phyloP scores from a whole-genome alignment of 2,329 filamentous ascomycete species.

The Aspergillus sclerotialis region DNA sequence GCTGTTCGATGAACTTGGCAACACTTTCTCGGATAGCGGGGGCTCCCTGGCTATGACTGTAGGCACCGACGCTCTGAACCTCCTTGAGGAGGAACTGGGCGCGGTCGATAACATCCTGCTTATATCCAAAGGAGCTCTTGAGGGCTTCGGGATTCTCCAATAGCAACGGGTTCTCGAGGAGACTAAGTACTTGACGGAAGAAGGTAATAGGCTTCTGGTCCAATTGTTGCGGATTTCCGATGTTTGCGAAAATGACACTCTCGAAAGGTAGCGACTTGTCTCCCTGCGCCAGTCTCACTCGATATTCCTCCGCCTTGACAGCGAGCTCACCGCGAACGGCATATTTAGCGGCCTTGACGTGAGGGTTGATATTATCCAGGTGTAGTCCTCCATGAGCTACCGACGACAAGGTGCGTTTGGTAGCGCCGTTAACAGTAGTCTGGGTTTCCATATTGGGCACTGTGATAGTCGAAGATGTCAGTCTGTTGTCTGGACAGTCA shows the following conservation, averaged over 20 bases:
- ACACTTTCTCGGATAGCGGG: conserved; percentile 82
- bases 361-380: conserved; percentile 84
- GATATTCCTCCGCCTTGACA: conserved; percentile 86
- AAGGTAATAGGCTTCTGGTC: conserved; percentile 99
- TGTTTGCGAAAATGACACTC: conserved; percentile 92
- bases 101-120: conserved; percentile 78
- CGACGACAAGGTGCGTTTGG: conserved; percentile 40
- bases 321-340: conserved; percentile 94
- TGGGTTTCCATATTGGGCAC: conserved; percentile 20
- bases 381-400: conserved; percentile 48
- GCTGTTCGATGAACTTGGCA: conserved; percentile 84
- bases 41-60: conserved; percentile 88
- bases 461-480: conserved; percentile 5
- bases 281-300: conserved; percentile 57
- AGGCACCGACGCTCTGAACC: conserved; percentile 88
- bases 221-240: conserved; percentile 96
- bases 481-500: background rate
- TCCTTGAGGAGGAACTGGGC: conserved; percentile 74
- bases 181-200: conserved; percentile 91
- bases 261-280: conserved; percentile 67
- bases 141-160: conserved; percentile 79
- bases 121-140: conserved; percentile 69
- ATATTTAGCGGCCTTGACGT: conserved; percentile 83
- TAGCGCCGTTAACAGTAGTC: conserved; percentile 16
- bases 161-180: conserved; percentile 82